A percentile compares a stretch with the other conserved stretches of the same genome.
Conservation (phyloP, 139 green algal species). For the Tetradesmus obliquus region DNA sequence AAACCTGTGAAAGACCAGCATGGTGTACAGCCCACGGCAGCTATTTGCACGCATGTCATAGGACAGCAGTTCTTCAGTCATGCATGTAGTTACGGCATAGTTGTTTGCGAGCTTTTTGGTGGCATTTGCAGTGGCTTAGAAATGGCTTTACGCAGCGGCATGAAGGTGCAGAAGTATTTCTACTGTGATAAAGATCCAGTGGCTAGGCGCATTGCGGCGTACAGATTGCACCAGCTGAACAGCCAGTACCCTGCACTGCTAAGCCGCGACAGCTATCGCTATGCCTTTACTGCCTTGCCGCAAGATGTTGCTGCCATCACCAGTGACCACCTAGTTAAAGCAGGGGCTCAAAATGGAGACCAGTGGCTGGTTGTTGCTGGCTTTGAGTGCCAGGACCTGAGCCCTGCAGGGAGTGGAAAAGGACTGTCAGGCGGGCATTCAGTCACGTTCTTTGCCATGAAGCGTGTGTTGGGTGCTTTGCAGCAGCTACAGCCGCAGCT, state of each 20-base stretch:
- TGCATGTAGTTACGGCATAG: not conserved
- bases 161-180: constrained; percentile 26
- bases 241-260: constrained; percentile 25
- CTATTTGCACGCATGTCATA: not conserved
- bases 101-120: constrained; percentile 41
- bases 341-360: not conserved
- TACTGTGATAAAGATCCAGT: constrained; percentile 6
- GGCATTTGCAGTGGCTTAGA: constrained; percentile 38
- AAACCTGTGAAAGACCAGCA: not conserved
- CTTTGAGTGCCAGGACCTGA: constrained; percentile 46
- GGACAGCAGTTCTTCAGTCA: not conserved
- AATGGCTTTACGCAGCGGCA: constrained; percentile 16
- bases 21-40: not conserved
- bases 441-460: not conserved
- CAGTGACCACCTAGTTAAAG: not conserved
- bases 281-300: constrained; percentile 8
- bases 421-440: constrained; percentile 3
- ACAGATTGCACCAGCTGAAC: not conserved
- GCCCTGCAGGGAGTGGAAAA: not conserved
- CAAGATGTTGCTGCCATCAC: not conserved
- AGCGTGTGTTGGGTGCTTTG: constrained; percentile 3
- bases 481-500: constrained; percentile 16
- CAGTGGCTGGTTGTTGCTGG: constrained; percentile 49
- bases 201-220: not conserved
- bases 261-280: not conserved